Evolutionary conservation across 768 basidiomycete species (phyloP).

Genomic region (Rhizopogon sp.): DNA sequence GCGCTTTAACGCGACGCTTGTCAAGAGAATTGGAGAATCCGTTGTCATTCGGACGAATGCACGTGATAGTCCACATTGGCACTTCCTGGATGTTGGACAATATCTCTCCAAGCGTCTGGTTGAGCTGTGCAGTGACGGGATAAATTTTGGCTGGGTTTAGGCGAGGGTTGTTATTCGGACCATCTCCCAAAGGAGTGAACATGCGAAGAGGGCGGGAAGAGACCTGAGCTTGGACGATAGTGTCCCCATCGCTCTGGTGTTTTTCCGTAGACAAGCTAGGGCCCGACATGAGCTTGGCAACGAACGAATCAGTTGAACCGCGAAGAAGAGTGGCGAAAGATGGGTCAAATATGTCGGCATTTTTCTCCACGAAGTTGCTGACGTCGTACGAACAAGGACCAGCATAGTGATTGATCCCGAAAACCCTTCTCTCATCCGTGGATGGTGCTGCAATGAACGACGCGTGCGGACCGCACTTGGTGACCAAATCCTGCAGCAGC

Average conservation of each 20-base stretch:
- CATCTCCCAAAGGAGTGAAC: conserved; percentile 31
- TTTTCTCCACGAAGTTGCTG: conserved; percentile 42
- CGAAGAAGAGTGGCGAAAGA: conserved; percentile 51
- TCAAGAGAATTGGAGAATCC: conserved; percentile 60
- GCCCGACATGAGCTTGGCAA: conserved; percentile 58
- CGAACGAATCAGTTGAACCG: conserved; percentile 45
- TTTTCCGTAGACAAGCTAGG: conserved; percentile 54
- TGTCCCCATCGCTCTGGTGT: conserved; percentile 51
- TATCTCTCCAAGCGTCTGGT: conserved; percentile 46
- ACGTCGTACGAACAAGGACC: conserved; percentile 52
- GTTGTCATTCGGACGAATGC: conserved; percentile 63
- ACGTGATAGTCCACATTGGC: conserved; percentile 51
- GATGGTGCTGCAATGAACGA: conserved; percentile 41
- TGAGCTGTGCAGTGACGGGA: conserved; percentile 55
- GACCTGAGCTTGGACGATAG: conserved; percentile 61
- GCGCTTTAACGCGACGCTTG: conserved; percentile 54
- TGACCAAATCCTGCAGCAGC: conserved; percentile 42
- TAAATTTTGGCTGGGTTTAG: conserved; percentile 51
- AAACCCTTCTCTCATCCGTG: conserved; percentile 31
- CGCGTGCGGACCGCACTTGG: conserved; percentile 42
- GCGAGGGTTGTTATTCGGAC: conserved; percentile 31
- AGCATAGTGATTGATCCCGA: conserved; percentile 60
- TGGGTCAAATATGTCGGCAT: conserved; percentile 49
- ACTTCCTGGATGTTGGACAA: conserved; percentile 40
- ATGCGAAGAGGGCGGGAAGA: conserved; percentile 51